These are phyloP conservation scores for Neltuma alba DNA, from an alignment of 306 rosid species.

Conservation along the genomic window DNA sequence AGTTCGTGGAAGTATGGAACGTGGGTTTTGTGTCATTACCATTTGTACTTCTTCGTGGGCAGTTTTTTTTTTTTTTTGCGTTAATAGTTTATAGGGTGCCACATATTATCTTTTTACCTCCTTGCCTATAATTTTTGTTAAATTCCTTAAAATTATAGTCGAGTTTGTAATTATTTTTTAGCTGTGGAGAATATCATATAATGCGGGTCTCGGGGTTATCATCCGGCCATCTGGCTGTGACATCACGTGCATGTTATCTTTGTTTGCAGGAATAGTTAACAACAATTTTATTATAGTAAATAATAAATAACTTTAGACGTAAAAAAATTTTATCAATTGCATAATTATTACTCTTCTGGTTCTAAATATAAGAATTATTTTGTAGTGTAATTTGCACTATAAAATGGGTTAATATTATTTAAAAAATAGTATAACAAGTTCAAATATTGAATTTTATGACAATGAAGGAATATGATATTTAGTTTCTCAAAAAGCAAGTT, in stretches of 20 bases:
- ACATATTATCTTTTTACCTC: not conserved
- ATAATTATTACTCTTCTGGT: too few relatives aligned
- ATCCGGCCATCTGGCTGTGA: not conserved
- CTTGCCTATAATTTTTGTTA: not conserved
- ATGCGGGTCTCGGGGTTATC: not conserved
- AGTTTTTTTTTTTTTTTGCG: not conserved
- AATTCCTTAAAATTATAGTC: not conserved
- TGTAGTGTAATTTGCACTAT: too few relatives aligned
- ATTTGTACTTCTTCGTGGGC: conserved; percentile 21
- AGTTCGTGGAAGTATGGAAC: conserved; percentile 15
- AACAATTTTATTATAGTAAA: not conserved
- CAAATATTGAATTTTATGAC: too few relatives aligned
- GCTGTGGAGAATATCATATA: too few relatives aligned
- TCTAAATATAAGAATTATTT: too few relatives aligned
- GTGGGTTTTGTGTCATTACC: conserved; percentile 4
- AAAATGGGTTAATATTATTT: too few relatives aligned
- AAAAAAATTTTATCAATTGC: not conserved
- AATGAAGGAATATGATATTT: not conserved
- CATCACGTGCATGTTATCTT: not conserved
- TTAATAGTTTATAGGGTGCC: not conserved
- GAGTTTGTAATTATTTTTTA: not conserved
- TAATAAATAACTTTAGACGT: not conserved
- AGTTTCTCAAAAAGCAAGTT: too few relatives aligned
- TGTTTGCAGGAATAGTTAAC: not conserved
- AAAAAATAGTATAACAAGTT: not conserved